phyloP scores from a whole-genome alignment of 2,329 filamentous ascomycete species.

The Colletotrichum euphorbiae region DNA sequence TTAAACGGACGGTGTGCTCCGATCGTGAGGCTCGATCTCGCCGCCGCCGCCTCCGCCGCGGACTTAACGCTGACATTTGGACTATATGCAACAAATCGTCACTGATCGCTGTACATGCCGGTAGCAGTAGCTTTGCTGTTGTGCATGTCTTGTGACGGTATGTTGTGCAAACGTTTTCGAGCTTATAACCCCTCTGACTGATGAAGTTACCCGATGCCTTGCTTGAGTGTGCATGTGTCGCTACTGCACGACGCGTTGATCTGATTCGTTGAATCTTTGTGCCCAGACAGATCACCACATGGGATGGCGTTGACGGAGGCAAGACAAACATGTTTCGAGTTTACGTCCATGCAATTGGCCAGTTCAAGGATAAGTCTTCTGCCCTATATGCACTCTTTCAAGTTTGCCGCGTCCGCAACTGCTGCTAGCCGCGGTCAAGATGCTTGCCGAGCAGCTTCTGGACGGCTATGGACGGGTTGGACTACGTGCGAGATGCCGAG shows the following conservation, averaged over 20 bases:
- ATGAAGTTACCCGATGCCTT: neutral
- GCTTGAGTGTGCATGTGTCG: slow-evolving; percentile 9
- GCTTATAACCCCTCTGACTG: neutral
- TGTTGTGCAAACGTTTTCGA: neutral
- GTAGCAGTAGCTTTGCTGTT: neutral
- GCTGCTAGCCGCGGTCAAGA: neutral
- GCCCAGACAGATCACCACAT: slow-evolving; percentile 2
- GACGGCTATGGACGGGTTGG: too few relatives aligned
- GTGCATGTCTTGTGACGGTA: slow-evolving; percentile 6
- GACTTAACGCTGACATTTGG: neutral
- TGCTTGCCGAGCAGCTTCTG: too few relatives aligned
- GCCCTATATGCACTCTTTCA: neutral
- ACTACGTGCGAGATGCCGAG: too few relatives aligned
- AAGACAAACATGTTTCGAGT: slow-evolving; percentile 4
- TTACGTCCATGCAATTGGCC: neutral
- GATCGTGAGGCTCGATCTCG: neutral
- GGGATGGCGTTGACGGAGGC: neutral
- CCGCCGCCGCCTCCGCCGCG: neutral
- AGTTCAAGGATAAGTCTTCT: neutral
- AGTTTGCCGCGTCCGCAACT: neutral
- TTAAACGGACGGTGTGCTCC: neutral
- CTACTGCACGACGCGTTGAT: slow-evolving; percentile 2
- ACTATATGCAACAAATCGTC: neutral
- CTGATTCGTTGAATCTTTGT: neutral
- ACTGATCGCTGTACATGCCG: neutral